Conservation (phyloP, 192 early-diverging fungal genomes). For the Irineochytrium annulatum region DNA sequence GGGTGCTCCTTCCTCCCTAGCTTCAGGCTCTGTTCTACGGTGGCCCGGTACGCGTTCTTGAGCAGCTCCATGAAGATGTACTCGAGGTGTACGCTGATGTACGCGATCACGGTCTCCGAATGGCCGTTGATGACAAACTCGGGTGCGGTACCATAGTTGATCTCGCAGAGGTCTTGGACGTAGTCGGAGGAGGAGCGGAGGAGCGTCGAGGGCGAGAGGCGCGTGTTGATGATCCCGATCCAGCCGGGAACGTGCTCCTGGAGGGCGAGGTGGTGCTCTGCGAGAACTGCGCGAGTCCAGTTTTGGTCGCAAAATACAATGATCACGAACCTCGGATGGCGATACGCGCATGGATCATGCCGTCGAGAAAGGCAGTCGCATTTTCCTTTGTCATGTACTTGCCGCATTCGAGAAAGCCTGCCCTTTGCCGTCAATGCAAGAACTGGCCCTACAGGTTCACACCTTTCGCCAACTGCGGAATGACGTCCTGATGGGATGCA, state of each 20-base stretch:
- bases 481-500: slow-evolving; percentile 74
- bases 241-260: slow-evolving; percentile 54
- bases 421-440: not conserved
- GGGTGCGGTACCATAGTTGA: slow-evolving; percentile 84
- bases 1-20: slow-evolving; percentile 52
- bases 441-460: not conserved
- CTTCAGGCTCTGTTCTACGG: slow-evolving; percentile 45
- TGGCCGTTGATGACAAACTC: slow-evolving; percentile 64
- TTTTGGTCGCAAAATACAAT: not conserved
- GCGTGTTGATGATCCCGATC: slow-evolving; percentile 86
- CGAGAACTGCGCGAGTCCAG: slow-evolving; percentile 55
- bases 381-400: slow-evolving; percentile 75
- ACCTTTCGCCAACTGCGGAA: slow-evolving; percentile 87
- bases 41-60: slow-evolving; percentile 87
- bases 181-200: slow-evolving; percentile 65
- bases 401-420: slow-evolving; percentile 84
- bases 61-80: slow-evolving; percentile 89
- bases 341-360: slow-evolving; percentile 86
- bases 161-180: slow-evolving; percentile 82
- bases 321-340: slow-evolving; percentile 64
- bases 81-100: slow-evolving; percentile 89
- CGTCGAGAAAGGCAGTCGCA: slow-evolving; percentile 73
- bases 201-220: slow-evolving; percentile 60
- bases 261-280: slow-evolving; percentile 84
- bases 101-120: slow-evolving; percentile 63